These are phyloP conservation scores for Kodamaea nitidulidarum DNA, from an alignment of 805 yeast species.

Conservation along the genomic window DNA sequence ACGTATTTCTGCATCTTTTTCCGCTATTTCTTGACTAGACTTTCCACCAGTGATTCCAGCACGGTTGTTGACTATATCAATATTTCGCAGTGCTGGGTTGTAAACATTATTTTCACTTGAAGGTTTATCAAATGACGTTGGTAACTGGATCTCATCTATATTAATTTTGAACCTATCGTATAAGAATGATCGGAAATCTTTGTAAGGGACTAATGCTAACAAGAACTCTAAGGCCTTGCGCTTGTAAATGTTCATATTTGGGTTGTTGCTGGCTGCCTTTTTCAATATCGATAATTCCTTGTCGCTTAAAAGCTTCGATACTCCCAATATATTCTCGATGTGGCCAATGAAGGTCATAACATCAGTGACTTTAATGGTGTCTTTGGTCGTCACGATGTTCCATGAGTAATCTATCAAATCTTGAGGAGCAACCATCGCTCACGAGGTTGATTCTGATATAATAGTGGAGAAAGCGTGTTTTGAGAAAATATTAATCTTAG, in stretches of 20 bases:
- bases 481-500: too few relatives aligned
- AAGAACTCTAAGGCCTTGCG: slow-evolving; percentile 22
- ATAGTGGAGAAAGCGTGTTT: not conserved
- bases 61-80: too few relatives aligned
- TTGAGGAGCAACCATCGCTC: slow-evolving; percentile 4
- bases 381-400: slow-evolving; percentile 2
- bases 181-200: slow-evolving; percentile 19
- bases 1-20: not conserved
- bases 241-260: slow-evolving; percentile 16
- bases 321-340: slow-evolving; percentile 18
- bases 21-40: too few relatives aligned
- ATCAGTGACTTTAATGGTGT: slow-evolving; percentile 20
- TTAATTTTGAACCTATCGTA: slow-evolving; percentile 14
- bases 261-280: slow-evolving; percentile 11
- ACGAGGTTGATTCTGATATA: too few relatives aligned
- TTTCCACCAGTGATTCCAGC: too few relatives aligned
- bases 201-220: slow-evolving; percentile 19
- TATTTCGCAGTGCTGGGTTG: not conserved
- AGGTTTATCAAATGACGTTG: not conserved
- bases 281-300: slow-evolving; percentile 11
- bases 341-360: slow-evolving; percentile 18
- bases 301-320: slow-evolving; percentile 15
- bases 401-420: slow-evolving; percentile 11
- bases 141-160: slow-evolving; percentile 2
- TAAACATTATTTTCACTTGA: not conserved